A percentile compares a stretch with the other conserved stretches of the same genome.
These are phyloP conservation scores for Thelephora ganbajun DNA, from an alignment of 768 basidiomycete species.

Conservation along the genomic window DNA sequence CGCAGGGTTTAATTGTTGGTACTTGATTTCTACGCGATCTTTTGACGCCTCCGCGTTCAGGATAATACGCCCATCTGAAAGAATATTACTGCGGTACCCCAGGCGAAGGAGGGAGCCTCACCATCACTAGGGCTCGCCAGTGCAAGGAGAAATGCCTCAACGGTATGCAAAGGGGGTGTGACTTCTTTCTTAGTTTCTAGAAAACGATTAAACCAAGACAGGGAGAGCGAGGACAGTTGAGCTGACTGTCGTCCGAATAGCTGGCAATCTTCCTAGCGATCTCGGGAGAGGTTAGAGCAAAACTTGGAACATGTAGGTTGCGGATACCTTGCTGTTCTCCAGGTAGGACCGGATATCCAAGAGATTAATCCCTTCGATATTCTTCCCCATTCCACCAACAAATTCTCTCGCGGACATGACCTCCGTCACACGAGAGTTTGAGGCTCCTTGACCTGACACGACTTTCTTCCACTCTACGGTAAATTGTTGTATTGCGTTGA, in stretches of 20 bases:
- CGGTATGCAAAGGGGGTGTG: conserved; percentile 60
- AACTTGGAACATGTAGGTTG: background rate
- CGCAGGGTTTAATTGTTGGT: conserved; percentile 86
- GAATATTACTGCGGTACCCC: background rate
- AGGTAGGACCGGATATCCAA: conserved; percentile 75
- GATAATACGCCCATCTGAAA: conserved; percentile 64
- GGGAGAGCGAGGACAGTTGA: background rate
- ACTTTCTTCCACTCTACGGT: conserved; percentile 38
- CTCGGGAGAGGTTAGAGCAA: conserved; percentile 17
- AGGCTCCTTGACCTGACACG: conserved; percentile 9
- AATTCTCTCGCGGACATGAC: conserved; percentile 61
- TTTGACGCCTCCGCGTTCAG: conserved; percentile 24
- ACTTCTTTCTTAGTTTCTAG: background rate
- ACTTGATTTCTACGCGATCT: conserved; percentile 57
- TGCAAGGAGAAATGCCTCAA: conserved; percentile 69
- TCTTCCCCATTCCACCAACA: conserved; percentile 49
- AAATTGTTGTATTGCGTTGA: conserved; percentile 54
- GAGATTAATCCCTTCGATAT: conserved; percentile 64
- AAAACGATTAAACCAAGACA: background rate
- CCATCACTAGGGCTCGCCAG: conserved; percentile 72
- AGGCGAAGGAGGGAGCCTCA: conserved; percentile 12
- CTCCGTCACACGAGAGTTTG: conserved; percentile 24
- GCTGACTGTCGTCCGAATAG: conserved; percentile 42
- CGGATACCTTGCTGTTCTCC: conserved; percentile 62
- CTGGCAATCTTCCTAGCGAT: conserved; percentile 75